A percentile compares a stretch with the other conserved stretches of the same genome.
These are phyloP conservation scores for Phytophthora podocarpi DNA, from an alignment of 352 stramenopile genomes.

Conservation along the genomic window DNA sequence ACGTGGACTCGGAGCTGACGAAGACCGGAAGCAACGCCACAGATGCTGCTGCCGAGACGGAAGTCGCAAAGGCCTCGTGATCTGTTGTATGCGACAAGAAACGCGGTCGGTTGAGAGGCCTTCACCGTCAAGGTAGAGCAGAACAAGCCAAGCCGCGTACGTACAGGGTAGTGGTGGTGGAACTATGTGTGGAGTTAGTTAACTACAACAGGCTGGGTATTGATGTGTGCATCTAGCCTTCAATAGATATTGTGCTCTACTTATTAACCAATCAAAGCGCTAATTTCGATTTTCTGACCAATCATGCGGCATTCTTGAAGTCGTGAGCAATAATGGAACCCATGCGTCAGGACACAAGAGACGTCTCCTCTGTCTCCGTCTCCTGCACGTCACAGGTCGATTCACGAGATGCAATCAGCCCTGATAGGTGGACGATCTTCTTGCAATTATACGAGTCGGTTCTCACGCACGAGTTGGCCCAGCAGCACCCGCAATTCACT, in stretches of 20 bases:
- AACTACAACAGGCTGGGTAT: conserved; percentile 26
- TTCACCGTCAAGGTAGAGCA: conserved; percentile 22
- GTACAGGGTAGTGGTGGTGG: conserved; percentile 21
- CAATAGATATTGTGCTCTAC: not conserved
- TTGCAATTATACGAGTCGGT: conserved; percentile 26
- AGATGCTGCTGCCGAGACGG: conserved; percentile 10
- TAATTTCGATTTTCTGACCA: conserved; percentile 7
- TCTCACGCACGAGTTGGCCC: conserved; percentile 22
- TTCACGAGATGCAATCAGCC: not conserved
- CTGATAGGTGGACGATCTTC: conserved; percentile 23
- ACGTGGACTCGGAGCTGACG: conserved; percentile 23
- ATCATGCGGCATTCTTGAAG: conserved; percentile 23
- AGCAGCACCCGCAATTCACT: conserved; percentile 28
- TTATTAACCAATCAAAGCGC: conserved; percentile 3
- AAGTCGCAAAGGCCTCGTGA: conserved; percentile 28
- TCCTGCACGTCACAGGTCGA: not conserved
- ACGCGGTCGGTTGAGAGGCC: conserved; percentile 9
- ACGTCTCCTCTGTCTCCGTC: not conserved
- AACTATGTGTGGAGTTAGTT: conserved; percentile 35
- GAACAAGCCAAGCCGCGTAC: conserved; percentile 19
- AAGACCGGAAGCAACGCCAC: conserved; percentile 29
- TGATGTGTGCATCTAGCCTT: conserved; percentile 31
- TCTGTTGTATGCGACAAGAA: conserved; percentile 28
- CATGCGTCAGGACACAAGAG: not conserved
- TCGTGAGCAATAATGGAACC: conserved; percentile 12